phyloP scores from a whole-genome alignment of 345 rosid genomes.

The Gossypium sturtianum region DNA sequence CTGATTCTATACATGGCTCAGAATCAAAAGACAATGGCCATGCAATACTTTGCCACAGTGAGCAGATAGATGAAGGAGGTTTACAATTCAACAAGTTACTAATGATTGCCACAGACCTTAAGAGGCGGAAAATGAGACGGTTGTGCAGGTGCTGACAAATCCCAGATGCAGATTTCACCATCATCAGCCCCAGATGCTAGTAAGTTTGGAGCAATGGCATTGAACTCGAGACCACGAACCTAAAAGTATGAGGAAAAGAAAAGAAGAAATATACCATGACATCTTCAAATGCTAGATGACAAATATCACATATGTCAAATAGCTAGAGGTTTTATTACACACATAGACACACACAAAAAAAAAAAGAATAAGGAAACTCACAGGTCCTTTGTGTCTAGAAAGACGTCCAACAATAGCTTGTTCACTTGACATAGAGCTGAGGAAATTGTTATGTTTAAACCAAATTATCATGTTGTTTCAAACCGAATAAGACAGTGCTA shows the following conservation, averaged over 20 bases:
- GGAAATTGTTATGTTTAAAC: neutral
- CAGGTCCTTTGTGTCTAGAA: conserved; percentile 86
- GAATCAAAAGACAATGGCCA: neutral
- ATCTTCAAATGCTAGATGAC: neutral
- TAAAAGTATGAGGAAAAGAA: conserved; percentile 19
- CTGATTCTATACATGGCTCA: neutral
- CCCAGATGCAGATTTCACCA: conserved; percentile 97
- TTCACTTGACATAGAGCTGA: conserved; percentile 62
- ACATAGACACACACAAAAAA: neutral
- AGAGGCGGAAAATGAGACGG: conserved; percentile 84
- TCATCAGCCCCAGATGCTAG: conserved; percentile 99
- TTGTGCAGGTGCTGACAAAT: conserved; percentile 68
- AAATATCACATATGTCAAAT: neutral
- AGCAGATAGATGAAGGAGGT: neutral
- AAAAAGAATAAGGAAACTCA: conserved; percentile 38
- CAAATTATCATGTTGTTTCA: neutral
- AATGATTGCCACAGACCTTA: conserved; percentile 38
- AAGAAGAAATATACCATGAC: conserved; percentile 6
- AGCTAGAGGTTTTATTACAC: neutral
- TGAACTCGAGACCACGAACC: conserved; percentile 99
- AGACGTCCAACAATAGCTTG: conserved; percentile 67
- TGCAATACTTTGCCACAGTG: neutral
- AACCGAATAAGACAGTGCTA: neutral
- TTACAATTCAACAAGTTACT: conserved; percentile 2
- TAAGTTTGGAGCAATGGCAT: conserved; percentile 60